A percentile compares a stretch with the other conserved stretches of the same genome.
Evolutionary conservation across 495 filamentous ascomycete genomes (phyloP).

Genomic region (Friedmanniomyces simplex): DNA sequence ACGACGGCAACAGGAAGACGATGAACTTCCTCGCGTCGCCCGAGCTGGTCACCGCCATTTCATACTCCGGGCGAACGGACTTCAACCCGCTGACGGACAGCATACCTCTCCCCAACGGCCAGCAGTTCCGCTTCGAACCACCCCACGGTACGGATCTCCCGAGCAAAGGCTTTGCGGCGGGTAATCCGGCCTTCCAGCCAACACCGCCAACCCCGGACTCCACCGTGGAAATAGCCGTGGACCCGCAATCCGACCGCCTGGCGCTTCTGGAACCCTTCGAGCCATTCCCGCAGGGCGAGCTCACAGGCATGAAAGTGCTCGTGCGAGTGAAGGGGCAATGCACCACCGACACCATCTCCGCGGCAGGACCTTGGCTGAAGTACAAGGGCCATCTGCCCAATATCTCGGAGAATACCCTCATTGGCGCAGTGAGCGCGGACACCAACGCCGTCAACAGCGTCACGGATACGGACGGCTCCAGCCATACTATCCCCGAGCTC

Average conservation of each 20-base stretch:
- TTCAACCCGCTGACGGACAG: slow-evolving; percentile 94
- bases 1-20: slow-evolving; percentile 88
- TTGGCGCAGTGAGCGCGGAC: slow-evolving; percentile 82
- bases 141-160: slow-evolving; percentile 73
- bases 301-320: slow-evolving; percentile 64
- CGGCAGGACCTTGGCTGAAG: slow-evolving; percentile 94
- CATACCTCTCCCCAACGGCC: slow-evolving; percentile 69
- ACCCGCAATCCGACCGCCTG: slow-evolving; percentile 75
- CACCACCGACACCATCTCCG: slow-evolving; percentile 97
- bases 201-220: slow-evolving; percentile 58
- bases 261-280: slow-evolving; percentile 86
- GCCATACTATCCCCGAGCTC: slow-evolving; percentile 66
- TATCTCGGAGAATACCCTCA: slow-evolving; percentile 92
- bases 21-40: slow-evolving; percentile 99
- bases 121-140: slow-evolving; percentile 74
- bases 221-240: slow-evolving; percentile 56
- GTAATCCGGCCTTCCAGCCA: slow-evolving; percentile 66
- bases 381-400: slow-evolving; percentile 99
- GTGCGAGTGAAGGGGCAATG: slow-evolving; percentile 96
- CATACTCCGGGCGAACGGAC: slow-evolving; percentile 81
- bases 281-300: slow-evolving; percentile 66
- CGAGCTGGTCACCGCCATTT: slow-evolving; percentile 92
- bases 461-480: slow-evolving; percentile 65
- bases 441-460: slow-evolving; percentile 88
- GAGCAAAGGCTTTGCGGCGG: slow-evolving; percentile 62